These are phyloP conservation scores for Neurospora tetrasperma DNA, from an alignment of 495 filamentous ascomycete species.

Conservation along the genomic window DNA sequence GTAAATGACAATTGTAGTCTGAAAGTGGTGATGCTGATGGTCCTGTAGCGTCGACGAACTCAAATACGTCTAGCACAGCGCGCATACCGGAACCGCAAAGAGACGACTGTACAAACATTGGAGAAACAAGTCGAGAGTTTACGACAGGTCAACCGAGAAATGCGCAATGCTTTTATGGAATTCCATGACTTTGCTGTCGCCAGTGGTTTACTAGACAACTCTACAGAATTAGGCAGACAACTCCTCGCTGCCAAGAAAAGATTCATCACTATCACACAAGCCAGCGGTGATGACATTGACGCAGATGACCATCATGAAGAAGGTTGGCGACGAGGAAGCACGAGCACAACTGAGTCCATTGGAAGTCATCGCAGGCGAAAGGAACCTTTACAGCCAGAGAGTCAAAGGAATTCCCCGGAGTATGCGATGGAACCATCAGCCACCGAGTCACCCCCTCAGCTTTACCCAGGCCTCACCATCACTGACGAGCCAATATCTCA, in stretches of 20 bases:
- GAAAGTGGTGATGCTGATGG: constrained; percentile 11
- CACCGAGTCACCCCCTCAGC: neutral
- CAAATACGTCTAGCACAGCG: constrained; percentile 81
- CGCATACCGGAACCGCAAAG: constrained; percentile 75
- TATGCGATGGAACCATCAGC: neutral
- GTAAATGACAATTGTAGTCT: constrained; percentile 1
- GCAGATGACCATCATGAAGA: neutral
- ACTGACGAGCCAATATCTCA: constrained; percentile 19
- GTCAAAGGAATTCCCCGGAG: neutral
- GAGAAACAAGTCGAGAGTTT: constrained; percentile 57
- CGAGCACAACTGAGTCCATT: neutral
- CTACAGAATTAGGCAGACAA: constrained; percentile 41
- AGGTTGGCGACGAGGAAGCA: neutral
- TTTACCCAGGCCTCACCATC: constrained; percentile 17
- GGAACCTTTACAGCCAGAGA: neutral
- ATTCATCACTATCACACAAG: constrained; percentile 34
- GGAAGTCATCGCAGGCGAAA: neutral
- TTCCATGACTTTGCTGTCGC: constrained; percentile 50
- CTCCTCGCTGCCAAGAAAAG: constrained; percentile 34
- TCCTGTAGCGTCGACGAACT: constrained; percentile 61
- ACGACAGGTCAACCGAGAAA: constrained; percentile 55
- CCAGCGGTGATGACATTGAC: constrained; percentile 2
- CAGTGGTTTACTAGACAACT: constrained; percentile 39
- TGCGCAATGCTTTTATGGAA: constrained; percentile 62
- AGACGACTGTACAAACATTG: constrained; percentile 66